Base-by-base conservation (phyloP, 2,329 filamentous ascomycete species). In the Leptographium galeiforme region DNA sequence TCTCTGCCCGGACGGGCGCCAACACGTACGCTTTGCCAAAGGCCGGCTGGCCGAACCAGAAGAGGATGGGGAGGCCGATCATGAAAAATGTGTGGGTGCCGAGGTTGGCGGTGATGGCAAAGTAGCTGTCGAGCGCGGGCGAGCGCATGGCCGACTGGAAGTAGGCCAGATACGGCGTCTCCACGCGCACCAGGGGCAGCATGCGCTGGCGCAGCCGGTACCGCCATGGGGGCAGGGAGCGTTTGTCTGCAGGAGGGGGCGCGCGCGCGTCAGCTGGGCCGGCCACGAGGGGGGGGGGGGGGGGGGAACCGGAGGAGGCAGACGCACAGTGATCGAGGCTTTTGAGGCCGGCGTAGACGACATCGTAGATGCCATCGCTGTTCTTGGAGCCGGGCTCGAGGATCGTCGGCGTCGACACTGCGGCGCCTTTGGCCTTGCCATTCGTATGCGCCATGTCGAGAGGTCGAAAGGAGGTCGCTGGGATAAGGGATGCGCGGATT, bases 71-170 rank as follows among this genome's bases (percentile, higher is more conserved):
- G 63, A 98, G 72, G 55, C 89, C 85, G 60, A 95, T 78, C 90
- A 97, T 97, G 75, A 96, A 98, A 73, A 96, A 97, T 0, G 93
- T 98, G 70, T 98, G 93, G 0, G 93, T 98, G 59, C 93, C 89
- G 53, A 97, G 79, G 68, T 97, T 98, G 58, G 93, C 93, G 0
- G 90, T 95, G 59, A 94, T 88, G 50, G 93, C 91, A 69, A 98
- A 98, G 73, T 96, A 98, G 57, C 88, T 88, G 69, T 98, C 93
- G 63, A 97, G 82, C 10, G 86, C 78, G 1, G 89, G 88, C 19
- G 87, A 85, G 63, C 91, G 86, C 66, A 91, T 69, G 65, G 75
- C 81, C 60, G 84, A 78, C 75, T 98, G 93, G 64, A 95, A 72
- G 71, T 80, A 84, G 54, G 91, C 91, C 18, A 98, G 82, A 68